Percentiles rank a stretch among this genome's conserved stretches.
phyloP scores from a whole-genome alignment of 805 yeast species.

The Blastobotrys americana region DNA sequence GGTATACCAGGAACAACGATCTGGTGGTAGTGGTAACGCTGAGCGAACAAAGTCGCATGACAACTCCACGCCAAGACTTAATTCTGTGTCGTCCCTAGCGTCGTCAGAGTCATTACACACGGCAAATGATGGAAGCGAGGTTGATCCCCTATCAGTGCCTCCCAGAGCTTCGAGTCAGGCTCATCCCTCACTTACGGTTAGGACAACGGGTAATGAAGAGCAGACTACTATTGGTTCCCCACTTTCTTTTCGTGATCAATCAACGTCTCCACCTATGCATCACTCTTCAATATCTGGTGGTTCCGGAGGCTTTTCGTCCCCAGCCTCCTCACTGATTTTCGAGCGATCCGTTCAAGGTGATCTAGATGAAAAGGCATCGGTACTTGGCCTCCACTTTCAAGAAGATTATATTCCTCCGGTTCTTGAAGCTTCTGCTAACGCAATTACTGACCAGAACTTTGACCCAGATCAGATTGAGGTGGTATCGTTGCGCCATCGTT shows the following conservation, averaged over 20 bases:
- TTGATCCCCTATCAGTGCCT: not conserved
- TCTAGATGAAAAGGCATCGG: conserved; percentile 16
- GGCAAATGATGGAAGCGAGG: not conserved
- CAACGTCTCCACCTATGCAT: not conserved
- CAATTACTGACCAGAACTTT: conserved; percentile 48
- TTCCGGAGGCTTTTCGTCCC: conserved; percentile 13
- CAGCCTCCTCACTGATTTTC: conserved; percentile 46
- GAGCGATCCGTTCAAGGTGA: conserved; percentile 64
- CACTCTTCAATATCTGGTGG: not conserved
- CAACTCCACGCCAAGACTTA: not conserved
- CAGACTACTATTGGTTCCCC: not conserved
- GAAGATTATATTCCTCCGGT: conserved; percentile 78
- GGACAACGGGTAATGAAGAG: not conserved
- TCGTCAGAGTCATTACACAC: not conserved
- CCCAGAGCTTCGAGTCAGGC: not conserved
- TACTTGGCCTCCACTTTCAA: conserved; percentile 34
- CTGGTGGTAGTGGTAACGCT: too few relatives aligned
- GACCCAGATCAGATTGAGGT: conserved; percentile 66
- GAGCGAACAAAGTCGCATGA: too few relatives aligned
- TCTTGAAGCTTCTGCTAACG: conserved; percentile 66
- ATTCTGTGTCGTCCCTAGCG: not conserved
- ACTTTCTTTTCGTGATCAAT: not conserved
- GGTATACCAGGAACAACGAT: too few relatives aligned
- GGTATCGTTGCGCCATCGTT: conserved; percentile 55
- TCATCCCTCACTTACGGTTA: not conserved